Evolutionary conservation across 1,139 yeast species (phyloP), one percentile per base, ranked within the genome.

Genomic region (Martiniozyma asiatica): DNA sequence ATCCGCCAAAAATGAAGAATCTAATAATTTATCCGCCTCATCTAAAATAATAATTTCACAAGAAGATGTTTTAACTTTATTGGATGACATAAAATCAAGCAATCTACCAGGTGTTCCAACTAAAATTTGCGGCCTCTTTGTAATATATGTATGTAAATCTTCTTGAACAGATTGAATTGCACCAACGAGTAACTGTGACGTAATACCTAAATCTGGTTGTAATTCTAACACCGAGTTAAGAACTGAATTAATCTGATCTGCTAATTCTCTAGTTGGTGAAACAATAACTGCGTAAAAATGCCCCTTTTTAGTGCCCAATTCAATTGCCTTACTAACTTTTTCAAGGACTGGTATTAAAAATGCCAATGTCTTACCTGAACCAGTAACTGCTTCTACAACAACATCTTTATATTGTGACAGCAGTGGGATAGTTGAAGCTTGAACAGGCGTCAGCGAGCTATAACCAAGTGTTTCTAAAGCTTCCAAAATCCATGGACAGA

Each of bases 351-450:
- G 98, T 4, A 89, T 65, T 5, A 73, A 73, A 55, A 80, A 89
- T 3, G 97, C 82, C 20, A 87, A 55, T 0, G 98, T 89, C 51
- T 89, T 89, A 7, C 98, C 98, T 0, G 97, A 85, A 0, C 98
- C 98, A 0, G 98, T 89, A 2, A 85, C 95, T 0, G 97, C 85
- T 49, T 87, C 95, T 2, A 85, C 96, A 8, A 92, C 94, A 8
- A 89, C 97, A 56, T 89, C 98, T 49, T 89, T 89, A 46, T 87
- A 80, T n/a, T 77, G 77, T 27, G 79, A 57, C 43, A 92, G 71
- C 32, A 87, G 59, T 0, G 99, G 98, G 30, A 89, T 80, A 0
- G 94, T 79, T 0, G 97, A 73, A 0, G 98, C 98, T 51, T 89
- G 99, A 0, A 89, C 98, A 0, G 99, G 96, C 0, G 99, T 89